Evolutionary conservation across 2,329 filamentous ascomycete genomes (phyloP), one percentile per base, ranked within the genome.

Genomic region (Sporothrix euskadiensis): DNA sequence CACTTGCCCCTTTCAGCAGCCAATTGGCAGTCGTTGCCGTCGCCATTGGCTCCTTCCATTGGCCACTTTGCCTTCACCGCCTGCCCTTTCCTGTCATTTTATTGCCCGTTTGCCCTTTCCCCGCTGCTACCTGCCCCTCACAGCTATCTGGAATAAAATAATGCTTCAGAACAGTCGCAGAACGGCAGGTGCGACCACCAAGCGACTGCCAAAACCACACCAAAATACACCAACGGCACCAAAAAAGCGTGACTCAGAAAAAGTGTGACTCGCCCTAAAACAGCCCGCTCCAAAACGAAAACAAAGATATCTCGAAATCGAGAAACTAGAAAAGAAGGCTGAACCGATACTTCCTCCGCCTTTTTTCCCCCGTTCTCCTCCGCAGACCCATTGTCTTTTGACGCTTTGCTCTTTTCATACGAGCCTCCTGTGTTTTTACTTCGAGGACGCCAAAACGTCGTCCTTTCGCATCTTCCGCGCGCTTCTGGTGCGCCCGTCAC

Each of bases 401-500:
- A 32, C 30, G 39, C 39, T 12, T 22, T 61, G 32, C 41, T 44
- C 57, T 19, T 3, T 57, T 14, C 59, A 56, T 19, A 19, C 44
- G 44, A 41, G 44, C 70, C 59, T 22, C 19, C 19, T 39, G 12
- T 16, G 12, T 49, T 49, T 49, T 14, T 26, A 30, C 52, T 14
- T 22, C 65, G 71, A 44, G 52, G 68, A 75, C 71, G 69, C 71
- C 77, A 77, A 75, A 75, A 79, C 76, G 77, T 76, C 77, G 78
- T 79, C 77, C 69, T 75, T 76, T 74, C 78, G 75, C 69, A 73
- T 77, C 19, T 30, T 76, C 69, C 85, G 85, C 84, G 86, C 87
- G 82, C 85, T 89, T 80, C 84, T 85, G 80, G 86, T 88, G 87
- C 87, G 86, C 82, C 85, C 85, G 81, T 80, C 84, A 82, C 85